Evolutionary conservation across 306 rosid genomes (phyloP), one percentile per base, ranked within the genome.

Genomic region (Alnus rubra): DNA sequence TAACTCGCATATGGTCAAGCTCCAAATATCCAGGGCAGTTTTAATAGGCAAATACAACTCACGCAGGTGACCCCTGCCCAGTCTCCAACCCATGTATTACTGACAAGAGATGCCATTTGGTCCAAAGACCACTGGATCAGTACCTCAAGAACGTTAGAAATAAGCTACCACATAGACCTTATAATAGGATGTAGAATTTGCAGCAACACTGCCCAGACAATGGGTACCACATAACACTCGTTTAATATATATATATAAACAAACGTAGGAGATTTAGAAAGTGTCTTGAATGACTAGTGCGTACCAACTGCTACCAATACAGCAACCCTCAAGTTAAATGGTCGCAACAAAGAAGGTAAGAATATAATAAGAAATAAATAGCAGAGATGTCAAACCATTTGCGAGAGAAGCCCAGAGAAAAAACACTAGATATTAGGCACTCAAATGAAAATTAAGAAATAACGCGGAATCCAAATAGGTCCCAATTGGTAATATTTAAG

Each of bases 1-100:
- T 16, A 60, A 81, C 45, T 76, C 50, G 56, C 59, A 23, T 4
- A 19, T 2, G 50, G 65, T 70, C 15, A 59, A 53, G 70, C 80
- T 59, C 42, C 52, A 19, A 5, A 33, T 52, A 49, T 52, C 51
- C 15, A 18, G 51, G 35, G 13, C 5, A 74, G 2, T 30, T 33
- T 62, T 33, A 10, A 30, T 1, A 30, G n/a, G 65, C 37, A 63
- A 54, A 55, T 33, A 79, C 35, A 19, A 23, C 55, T 48, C 72
- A 70, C 14, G 44, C 16, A 10, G 33, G 35, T 65, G 31, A 42
- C 51, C 51, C 51, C 30, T 42, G 51, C 13, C 50, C 51, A 42
- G 49, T 48, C 31, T 39, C 31, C 33, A 42, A 48, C 50, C 68
- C 51, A 12, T 67, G 49, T 9, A 68, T 42, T 8, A 12, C 7